Base-by-base conservation (phyloP, 163 green algal species). In the Scenedesmus sp. region DNA sequence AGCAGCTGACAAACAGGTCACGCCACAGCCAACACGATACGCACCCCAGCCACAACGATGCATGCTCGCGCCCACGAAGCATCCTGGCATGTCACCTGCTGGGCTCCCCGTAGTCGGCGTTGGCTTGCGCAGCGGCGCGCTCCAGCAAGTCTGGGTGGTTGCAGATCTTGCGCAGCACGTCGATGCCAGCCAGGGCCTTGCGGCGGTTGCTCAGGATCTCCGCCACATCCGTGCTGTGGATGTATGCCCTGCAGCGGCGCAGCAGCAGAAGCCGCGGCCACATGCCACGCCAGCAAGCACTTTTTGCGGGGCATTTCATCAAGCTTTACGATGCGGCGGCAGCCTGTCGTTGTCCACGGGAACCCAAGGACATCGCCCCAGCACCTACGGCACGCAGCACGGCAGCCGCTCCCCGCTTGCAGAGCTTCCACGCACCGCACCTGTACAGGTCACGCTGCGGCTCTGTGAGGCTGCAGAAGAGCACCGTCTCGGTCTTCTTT, bases 131-230 rank as follows among this genome's bases (percentile, higher is more conserved):
- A 33, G 68, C n/a, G 16, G 65, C 46, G 16, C 95, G 85, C 80
- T 97, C 94, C 86, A 99, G 94, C 80, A 99, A 96, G 93, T 99
- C 98, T 65, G 85, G 97, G 93, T 99, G 98, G 95, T 99, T 99
- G 96, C 97, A 99, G 91, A 99, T 98, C 92, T 99, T 99, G 82
- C 97, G 95, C 93, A 99, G 93, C 76, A 99, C 96, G 93, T 99
- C 98, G 78, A 99, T 99, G 87, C 97, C 98, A 10, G 96, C 96
- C 40, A 99, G 95, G 42, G 97, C 96, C 42, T 98, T 93, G 24
- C 94, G 92, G 81, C 88, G 92, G n/a, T 93, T 96, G n/a, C 49
- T 72, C 49, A 97, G 83, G 73, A 98, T 98, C 43, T 93, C 88
- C 44, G 92, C 76, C 37, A 97, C 95, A 80, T 99, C 97, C 35